These are phyloP conservation scores for Murraya koenigii DNA, from an alignment of 345 rosid species.

Conservation along the genomic window DNA sequence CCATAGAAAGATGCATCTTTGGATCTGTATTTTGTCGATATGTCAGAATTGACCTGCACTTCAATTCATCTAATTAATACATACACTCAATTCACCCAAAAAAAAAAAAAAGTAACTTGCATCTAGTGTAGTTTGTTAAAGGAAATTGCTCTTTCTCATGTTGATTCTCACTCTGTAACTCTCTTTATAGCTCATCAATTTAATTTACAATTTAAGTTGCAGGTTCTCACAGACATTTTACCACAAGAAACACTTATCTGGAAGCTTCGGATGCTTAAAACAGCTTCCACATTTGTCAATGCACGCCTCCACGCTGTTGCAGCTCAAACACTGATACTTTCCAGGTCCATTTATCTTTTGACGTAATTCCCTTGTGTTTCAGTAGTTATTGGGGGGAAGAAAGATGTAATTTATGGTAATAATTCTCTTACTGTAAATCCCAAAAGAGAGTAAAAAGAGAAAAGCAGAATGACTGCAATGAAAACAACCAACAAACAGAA, in stretches of 20 bases:
- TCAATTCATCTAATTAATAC: not conserved
- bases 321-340: constrained; percentile 63
- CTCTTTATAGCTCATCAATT: not conserved
- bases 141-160: not conserved
- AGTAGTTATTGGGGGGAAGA: not conserved
- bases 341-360: constrained; percentile 37
- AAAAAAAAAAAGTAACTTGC: not conserved
- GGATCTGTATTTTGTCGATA: not conserved
- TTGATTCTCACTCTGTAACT: not conserved
- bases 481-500: not conserved
- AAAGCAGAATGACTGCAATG: not conserved
- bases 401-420: not conserved
- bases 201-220: constrained; percentile 23
- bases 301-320: constrained; percentile 67
- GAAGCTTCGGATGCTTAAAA: constrained; percentile 71
- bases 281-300: constrained; percentile 60
- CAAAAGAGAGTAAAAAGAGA: not conserved
- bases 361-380: not conserved
- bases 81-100: not conserved
- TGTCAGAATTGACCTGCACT: not conserved
- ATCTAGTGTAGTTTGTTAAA: not conserved
- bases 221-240: constrained; percentile 56
- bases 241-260: constrained; percentile 69
- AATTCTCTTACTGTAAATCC: not conserved
- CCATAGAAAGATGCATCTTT: not conserved